Evolutionary conservation across 139 green algal species (phyloP).

Genomic region (Chlorella sorokiniana): DNA sequence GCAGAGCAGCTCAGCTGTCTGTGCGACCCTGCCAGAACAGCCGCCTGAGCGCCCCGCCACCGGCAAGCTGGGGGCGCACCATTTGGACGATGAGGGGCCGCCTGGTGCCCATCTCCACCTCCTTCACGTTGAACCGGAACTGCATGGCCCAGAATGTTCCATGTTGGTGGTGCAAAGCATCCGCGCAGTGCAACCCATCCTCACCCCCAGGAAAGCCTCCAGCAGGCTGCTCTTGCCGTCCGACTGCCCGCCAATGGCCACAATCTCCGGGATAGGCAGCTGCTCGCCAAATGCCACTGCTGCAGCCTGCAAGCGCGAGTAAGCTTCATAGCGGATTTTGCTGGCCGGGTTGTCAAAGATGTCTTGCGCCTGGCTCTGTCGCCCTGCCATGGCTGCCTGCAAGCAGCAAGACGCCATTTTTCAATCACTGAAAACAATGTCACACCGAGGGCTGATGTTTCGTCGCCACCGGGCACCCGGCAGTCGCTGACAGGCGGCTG

Average conservation of each 20-base stretch:
- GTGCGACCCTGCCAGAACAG: not conserved
- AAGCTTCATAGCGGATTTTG: conserved; percentile 77
- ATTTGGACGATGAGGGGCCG: conserved; percentile 78
- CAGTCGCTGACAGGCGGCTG: no score
- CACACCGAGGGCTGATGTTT: no score
- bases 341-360: conserved; percentile 67
- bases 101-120: conserved; percentile 92
- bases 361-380: conserved; percentile 38
- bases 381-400: not conserved
- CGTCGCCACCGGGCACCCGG: no score
- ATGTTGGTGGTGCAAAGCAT: not conserved
- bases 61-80: not conserved
- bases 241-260: conserved; percentile 89
- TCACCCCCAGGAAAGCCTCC: conserved; percentile 90
- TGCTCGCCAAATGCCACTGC: conserved; percentile 74
- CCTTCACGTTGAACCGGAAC: conserved; percentile 90
- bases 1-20: not conserved
- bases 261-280: conserved; percentile 92
- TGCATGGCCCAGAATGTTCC: conserved; percentile 8
- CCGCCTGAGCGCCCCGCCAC: no score
- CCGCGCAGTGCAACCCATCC: not conserved
- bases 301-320: conserved; percentile 70
- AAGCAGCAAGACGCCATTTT: no score
- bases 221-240: conserved; percentile 91
- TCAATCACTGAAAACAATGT: no score